phyloP scores from a whole-genome alignment of 208 protist genomes.

The Lotmaria passim region DNA sequence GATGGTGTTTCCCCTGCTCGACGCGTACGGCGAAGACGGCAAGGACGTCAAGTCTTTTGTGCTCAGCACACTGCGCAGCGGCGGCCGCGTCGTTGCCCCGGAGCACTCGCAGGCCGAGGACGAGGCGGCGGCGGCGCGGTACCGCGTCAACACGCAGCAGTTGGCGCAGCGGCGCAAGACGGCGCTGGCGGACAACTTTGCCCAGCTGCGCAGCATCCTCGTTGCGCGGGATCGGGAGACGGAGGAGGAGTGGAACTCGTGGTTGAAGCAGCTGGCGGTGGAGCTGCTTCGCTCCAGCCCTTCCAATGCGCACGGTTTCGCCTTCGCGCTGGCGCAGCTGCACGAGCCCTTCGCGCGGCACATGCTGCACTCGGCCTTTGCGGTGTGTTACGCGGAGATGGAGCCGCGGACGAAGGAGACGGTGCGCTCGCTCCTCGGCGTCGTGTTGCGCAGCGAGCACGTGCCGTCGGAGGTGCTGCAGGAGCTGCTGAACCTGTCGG shows the following conservation, averaged over 20 bases:
- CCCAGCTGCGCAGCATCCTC: conserved; percentile 57
- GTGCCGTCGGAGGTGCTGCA: conserved; percentile 93
- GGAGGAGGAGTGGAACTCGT: conserved; percentile 86
- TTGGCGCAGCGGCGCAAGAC: conserved; percentile 41
- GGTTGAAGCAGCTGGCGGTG: conserved; percentile 82
- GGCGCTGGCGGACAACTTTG: conserved; percentile 59
- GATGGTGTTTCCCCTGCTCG: conserved; percentile 75
- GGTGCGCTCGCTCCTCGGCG: conserved; percentile 63
- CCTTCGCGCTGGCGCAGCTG: conserved; percentile 76
- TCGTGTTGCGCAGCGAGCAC: conserved; percentile 71
- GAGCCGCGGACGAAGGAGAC: conserved; percentile 52
- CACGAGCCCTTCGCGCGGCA: conserved; percentile 89
- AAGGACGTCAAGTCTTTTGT: conserved; percentile 47
- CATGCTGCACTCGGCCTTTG: conserved; percentile 91
- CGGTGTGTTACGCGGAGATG: conserved; percentile 84
- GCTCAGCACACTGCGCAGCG: conserved; percentile 39
- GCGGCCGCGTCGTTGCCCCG: conserved; percentile 50
- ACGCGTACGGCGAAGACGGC: conserved; percentile 61
- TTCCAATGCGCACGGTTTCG: conserved; percentile 73
- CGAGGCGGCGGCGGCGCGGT: conserved; percentile 40
- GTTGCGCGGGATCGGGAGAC: conserved; percentile 60
- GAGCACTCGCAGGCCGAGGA: conserved; percentile 27
- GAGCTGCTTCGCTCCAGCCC: conserved; percentile 86
- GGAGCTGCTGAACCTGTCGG: conserved; percentile 95
- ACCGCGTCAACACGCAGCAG: conserved; percentile 37